Evolutionary conservation across 306 rosid genomes (phyloP), one percentile per base, ranked within the genome.

Genomic region (Dryas octopetala): DNA sequence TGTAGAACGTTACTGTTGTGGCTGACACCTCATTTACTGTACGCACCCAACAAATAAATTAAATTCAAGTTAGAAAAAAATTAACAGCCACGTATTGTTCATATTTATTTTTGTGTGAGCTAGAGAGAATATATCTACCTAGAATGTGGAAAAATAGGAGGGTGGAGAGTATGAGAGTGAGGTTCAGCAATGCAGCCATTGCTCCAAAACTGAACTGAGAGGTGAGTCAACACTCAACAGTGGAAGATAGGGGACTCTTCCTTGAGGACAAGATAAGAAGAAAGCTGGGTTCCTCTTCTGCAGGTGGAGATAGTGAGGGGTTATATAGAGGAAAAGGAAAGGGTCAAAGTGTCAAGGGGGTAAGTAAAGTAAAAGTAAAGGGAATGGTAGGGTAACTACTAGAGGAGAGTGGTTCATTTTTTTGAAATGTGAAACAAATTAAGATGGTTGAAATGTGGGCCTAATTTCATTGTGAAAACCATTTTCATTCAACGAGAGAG

Each of bases 1-100:
- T 91, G 86, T 76, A 54, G 5, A 91, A 4, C 1, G 85, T 86
- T 12, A 91, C 13, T 14, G 85, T 62, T 1, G 95, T 69, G 4
- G 86, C 96, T 0, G 87, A 82, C 47, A 78, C 79, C 19, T 83
- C 71, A 6, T n/a, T 2, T 40, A 69, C 89, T 84, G 82, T 52
- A 63, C 2, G 23, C 2, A 32, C 23, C 23, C 23, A 23, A 23
- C 38, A 32, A 32, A 32, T 32, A 32, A 32, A 32, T 32, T 32
- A 32, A 32, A 32, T 2, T 32, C 6, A 65, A 28, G 73, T 70
- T 41, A 71, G 51, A 48, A 62, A 66, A 10, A 11, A 67, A 68
- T 47, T 59, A 28, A 47, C 40, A 15, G 55, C 19, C 48, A 59
- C 48, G 14, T 10, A 41, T 54, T 16, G 46, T 17, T 50, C 32